Percentiles rank a stretch among this genome's conserved stretches.
Evolutionary conservation across 2,329 filamentous ascomycete species (phyloP).

Genomic region (Aspergillus fijiensis): DNA sequence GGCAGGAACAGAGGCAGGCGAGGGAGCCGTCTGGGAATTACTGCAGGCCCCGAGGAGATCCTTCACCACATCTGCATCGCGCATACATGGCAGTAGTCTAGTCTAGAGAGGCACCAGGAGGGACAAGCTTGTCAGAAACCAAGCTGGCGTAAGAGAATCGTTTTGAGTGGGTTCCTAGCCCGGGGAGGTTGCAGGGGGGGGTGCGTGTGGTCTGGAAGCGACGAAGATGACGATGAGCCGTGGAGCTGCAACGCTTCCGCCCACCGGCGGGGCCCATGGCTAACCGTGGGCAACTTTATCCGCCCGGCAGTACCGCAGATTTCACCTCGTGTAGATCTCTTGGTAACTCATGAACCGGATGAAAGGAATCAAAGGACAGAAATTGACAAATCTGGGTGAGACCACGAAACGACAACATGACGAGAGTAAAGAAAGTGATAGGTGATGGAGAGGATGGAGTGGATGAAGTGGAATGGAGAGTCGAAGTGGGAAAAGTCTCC

Average conservation of each 20-base stretch:
- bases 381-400: not conserved
- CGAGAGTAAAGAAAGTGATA: not conserved
- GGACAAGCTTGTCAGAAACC: slow-evolving; percentile 17
- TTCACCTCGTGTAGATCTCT: not conserved
- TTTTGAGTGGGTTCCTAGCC: slow-evolving; percentile 16
- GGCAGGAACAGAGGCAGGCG: slow-evolving; percentile 1
- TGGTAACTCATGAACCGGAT: not conserved
- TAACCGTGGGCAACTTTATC: slow-evolving; percentile 1
- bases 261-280: slow-evolving; percentile 12
- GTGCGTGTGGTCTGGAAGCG: slow-evolving; percentile 25
- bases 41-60: slow-evolving; percentile 7
- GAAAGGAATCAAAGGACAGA: not conserved
- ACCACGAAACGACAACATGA: not conserved
- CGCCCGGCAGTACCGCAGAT: not conserved
- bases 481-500: not conserved
- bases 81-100: no score
- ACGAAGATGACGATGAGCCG: slow-evolving; percentile 27
- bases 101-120: slow-evolving; percentile 4
- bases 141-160: slow-evolving; percentile 19
- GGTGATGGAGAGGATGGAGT: not conserved
- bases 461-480: not conserved
- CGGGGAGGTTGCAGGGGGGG: no score
- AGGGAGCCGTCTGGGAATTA: slow-evolving; percentile 1
- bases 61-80: not conserved
- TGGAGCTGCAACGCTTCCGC: slow-evolving; percentile 19